Evolutionary conservation across 139 green algal genomes (phyloP).

Genomic region (Tetradesmus obliquus): DNA sequence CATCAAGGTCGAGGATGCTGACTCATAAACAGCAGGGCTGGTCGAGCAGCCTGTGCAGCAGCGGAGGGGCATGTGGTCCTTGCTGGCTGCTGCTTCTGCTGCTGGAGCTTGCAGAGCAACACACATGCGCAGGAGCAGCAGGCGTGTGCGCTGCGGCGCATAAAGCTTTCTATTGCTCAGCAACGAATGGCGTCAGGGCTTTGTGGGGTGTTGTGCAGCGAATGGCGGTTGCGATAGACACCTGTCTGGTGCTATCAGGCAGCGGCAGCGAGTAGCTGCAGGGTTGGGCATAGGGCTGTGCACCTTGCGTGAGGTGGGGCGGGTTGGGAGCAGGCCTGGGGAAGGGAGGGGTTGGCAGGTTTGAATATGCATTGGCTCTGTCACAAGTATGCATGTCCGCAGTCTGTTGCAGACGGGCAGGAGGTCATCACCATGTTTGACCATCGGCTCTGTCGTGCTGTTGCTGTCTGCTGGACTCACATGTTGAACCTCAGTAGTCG

Average conservation of each 20-base stretch:
- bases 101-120: not conserved
- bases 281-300: not conserved
- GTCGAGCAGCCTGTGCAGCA: not conserved
- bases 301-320: not conserved
- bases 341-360: no score
- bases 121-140: not conserved
- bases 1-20: slow-evolving; percentile 76
- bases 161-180: not conserved
- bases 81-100: not conserved
- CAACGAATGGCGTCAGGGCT: not conserved
- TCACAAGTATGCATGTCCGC: not conserved
- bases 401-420: not conserved
- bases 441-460: no score
- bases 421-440: no score
- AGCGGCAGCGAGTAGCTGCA: not conserved
- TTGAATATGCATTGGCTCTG: not conserved
- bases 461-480: no score
- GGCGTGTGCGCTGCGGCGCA: not conserved
- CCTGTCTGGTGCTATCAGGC: not conserved
- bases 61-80: not conserved
- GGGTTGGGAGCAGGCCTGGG: not conserved
- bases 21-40: slow-evolving; percentile 45
- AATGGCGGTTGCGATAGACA: not conserved
- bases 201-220: not conserved
- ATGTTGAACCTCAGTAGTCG: no score